Base-by-base conservation (phyloP, 1,139 yeast genomes). In the Blastobotrys petasosporus region DNA sequence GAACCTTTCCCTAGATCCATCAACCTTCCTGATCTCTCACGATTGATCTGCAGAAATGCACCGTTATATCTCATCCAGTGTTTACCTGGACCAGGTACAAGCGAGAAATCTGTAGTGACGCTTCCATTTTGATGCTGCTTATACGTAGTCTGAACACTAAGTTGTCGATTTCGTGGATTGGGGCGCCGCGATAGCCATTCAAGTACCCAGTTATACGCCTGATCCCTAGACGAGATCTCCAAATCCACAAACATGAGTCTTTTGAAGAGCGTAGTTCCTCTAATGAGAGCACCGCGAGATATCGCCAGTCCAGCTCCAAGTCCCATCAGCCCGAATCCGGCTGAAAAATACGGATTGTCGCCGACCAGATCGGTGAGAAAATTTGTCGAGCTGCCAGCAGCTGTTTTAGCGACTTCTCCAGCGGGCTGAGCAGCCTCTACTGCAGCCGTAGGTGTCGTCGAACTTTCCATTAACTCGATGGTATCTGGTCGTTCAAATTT, bases 81-180 rank as follows among this genome's bases (percentile, higher is more conserved):
- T 59, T 84, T 85, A 2, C 98, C 98, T 0, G 97, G 97, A 11
- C 98, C 98, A 0, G 98, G 98, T n/a, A 92, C 97, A 47, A 92
- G 75, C 39, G 88, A 80, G 63, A 92, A 90, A 49, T 81, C 85
- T 8, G 98, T 88, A 13, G 83, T 74, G 1, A 88, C 87, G 2
- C 95, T 78, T 0, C 98, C 98, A 62, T 90, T 90, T 56, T 88
- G 95, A 65, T 90, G 97, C 63, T 90, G 96, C 32, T 82, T 71
- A 65, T 76, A 88, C 53, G 77, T 79, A 3, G 98, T 92, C 57
- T 88, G 95, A 12, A 92, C 97, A 42, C 95, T 81, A 47, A 92
- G 68, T 64, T 94, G 97, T 55, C 97, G 75, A 13, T 94, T 82
- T 31, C 77, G 70, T 45, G 95, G 68, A 48, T 79, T 50, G 3